phyloP scores from a whole-genome alignment of 2,329 filamentous ascomycete species.

The Botrytis byssoidea region DNA sequence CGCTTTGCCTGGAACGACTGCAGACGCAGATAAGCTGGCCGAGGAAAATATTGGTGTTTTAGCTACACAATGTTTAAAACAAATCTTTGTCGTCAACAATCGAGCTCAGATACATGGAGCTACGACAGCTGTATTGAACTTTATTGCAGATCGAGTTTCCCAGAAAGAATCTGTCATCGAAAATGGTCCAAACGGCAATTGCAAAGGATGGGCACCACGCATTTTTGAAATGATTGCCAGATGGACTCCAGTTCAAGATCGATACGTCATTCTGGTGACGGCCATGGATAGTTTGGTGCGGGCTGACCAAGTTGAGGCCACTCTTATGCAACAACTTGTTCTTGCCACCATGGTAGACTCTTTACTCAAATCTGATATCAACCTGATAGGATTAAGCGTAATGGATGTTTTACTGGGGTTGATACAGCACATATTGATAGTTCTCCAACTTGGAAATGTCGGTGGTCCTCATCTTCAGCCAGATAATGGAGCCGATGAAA shows the following conservation, averaged over 20 bases:
- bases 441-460: constrained; percentile 62
- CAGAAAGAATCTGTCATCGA: constrained; percentile 55
- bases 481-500: constrained; percentile 26
- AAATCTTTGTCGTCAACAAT: constrained; percentile 81
- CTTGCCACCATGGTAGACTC: constrained; percentile 77
- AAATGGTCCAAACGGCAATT: constrained; percentile 43
- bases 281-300: constrained; percentile 73
- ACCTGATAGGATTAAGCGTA: constrained; percentile 91
- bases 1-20: constrained; percentile 75
- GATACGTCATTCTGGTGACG: constrained; percentile 84
- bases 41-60: constrained; percentile 85
- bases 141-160: constrained; percentile 62
- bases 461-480: constrained; percentile 39
- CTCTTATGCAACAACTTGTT: constrained; percentile 70
- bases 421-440: constrained; percentile 75
- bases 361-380: constrained; percentile 81
- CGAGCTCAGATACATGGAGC: constrained; percentile 77
- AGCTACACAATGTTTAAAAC: constrained; percentile 81
- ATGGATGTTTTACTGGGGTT: constrained; percentile 91
- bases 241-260: constrained; percentile 92
- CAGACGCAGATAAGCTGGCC: constrained; percentile 83
- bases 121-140: constrained; percentile 70
- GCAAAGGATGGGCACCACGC: constrained; percentile 74
- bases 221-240: constrained; percentile 76
- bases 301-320: constrained; percentile 66